These are phyloP conservation scores for Colletotrichum tanaceti DNA, from an alignment of 2,329 filamentous ascomycete genomes.

Conservation along the genomic window DNA sequence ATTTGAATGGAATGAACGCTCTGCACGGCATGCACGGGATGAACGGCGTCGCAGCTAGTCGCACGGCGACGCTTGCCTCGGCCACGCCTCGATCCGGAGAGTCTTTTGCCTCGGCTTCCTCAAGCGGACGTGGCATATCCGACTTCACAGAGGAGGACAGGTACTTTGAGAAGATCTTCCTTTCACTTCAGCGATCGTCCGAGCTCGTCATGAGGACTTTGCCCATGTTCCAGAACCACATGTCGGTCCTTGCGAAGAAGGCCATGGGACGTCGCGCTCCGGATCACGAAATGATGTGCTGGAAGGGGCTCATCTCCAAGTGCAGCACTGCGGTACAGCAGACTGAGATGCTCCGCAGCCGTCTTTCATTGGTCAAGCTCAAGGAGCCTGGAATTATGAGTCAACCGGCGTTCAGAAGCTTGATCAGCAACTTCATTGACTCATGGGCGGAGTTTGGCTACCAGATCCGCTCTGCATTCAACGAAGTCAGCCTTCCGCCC, in stretches of 20 bases:
- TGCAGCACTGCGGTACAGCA: constrained; percentile 78
- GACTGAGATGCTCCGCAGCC: constrained; percentile 76
- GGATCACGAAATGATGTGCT: constrained; percentile 71
- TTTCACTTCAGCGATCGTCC: constrained; percentile 78
- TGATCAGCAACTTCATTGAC: constrained; percentile 80
- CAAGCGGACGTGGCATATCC: constrained; percentile 63
- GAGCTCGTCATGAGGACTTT: constrained; percentile 79
- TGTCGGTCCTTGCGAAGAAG: constrained; percentile 71
- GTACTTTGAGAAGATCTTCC: constrained; percentile 84
- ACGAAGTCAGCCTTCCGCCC: constrained; percentile 64
- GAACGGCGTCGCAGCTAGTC: constrained; percentile 52
- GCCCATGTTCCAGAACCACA: constrained; percentile 75
- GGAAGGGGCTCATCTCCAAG: constrained; percentile 77
- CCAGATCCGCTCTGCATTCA: constrained; percentile 67
- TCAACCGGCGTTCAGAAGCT: constrained; percentile 70
- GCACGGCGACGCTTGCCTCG: constrained; percentile 65
- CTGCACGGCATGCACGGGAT: constrained; percentile 42
- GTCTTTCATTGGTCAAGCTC: constrained; percentile 83
- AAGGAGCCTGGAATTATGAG: constrained; percentile 83
- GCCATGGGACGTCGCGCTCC: constrained; percentile 70
- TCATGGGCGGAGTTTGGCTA: constrained; percentile 75
- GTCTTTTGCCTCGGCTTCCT: constrained; percentile 73
- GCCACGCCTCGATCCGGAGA: constrained; percentile 87
- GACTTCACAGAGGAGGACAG: constrained; percentile 82
- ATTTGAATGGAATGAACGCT: constrained; percentile 62